A percentile compares a stretch with the other conserved stretches of the same genome.
phyloP scores from a whole-genome alignment of 1,139 yeast species.

The Blastobotrys petasosporus region DNA sequence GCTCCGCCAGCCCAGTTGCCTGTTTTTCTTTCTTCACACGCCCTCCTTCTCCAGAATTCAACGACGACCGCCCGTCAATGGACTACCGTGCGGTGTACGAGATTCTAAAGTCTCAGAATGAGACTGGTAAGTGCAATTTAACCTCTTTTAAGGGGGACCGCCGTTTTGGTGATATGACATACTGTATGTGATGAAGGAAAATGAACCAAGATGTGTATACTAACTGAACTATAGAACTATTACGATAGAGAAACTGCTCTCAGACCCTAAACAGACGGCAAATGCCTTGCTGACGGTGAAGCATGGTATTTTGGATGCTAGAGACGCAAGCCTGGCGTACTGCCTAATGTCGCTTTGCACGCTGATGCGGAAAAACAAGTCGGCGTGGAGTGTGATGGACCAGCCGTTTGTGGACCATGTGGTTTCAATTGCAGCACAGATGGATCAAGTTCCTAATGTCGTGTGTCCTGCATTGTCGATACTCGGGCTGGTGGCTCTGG shows the following conservation, averaged over 20 bases:
- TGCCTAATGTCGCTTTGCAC: slow-evolving; percentile 24
- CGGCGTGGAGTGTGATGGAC: slow-evolving; percentile 28
- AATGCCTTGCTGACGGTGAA: slow-evolving; percentile 28
- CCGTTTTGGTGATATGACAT: too few species aligned
- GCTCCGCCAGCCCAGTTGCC: not conserved
- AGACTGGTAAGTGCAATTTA: slow-evolving; percentile 19
- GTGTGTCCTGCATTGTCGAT: slow-evolving; percentile 28
- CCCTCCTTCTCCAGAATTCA: not conserved
- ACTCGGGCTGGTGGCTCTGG: slow-evolving; percentile 25
- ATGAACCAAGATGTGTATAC: too few species aligned
- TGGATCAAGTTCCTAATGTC: slow-evolving; percentile 22
- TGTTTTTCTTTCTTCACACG: not conserved
- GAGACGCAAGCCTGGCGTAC: slow-evolving; percentile 23
- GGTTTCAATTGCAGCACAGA: slow-evolving; percentile 18
- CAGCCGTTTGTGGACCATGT: slow-evolving; percentile 24
- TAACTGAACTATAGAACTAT: not conserved
- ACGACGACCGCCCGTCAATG: slow-evolving; percentile 14
- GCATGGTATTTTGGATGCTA: slow-evolving; percentile 28
- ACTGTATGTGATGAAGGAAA: not conserved
- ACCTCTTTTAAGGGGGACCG: not conserved
- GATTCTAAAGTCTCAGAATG: slow-evolving; percentile 22
- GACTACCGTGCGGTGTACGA: slow-evolving; percentile 24
- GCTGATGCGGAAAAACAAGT: slow-evolving; percentile 22
- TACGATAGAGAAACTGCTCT: slow-evolving; percentile 23
- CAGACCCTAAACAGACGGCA: slow-evolving; percentile 29